Base-by-base conservation (phyloP, 2,329 filamentous ascomycete genomes). In the Xylariaceae sp. region DNA sequence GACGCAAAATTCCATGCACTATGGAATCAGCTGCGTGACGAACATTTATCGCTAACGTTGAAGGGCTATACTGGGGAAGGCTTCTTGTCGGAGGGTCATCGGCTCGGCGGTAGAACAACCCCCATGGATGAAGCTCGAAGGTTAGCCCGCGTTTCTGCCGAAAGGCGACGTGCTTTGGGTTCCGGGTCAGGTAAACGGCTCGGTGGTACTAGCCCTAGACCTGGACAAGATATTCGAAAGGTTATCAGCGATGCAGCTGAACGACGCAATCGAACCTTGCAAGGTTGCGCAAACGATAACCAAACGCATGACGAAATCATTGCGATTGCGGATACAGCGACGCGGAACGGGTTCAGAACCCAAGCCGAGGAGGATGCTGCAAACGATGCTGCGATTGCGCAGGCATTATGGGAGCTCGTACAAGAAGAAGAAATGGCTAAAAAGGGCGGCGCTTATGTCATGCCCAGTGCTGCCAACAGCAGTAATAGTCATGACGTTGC, bases 1-100 rank as follows among this genome's bases (percentile, higher is more conserved):
- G 87, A 97, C 69, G 82, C 80, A 43, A 83, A 89, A 31, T 98
- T 98, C 69, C 87, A 96, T 65, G 87, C 87, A 0, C 78, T 97
- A 4, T 96, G 93, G 91, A 88, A 96, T 66, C 89, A 96, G 70
- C 83, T 97, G 4, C 87, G 94, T 17, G 90, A 94, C 56, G 93
- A 97, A 74, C 88, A 94, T 67, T 85, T 92, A 67, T 85, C 86
- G 2, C 81, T 97, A 6, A 70, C 87, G 9, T 78, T 86, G 56
- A 95, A 94, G 71, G 94, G 94, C 16, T 97, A 94, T 69, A 96
- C 91, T 0, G 94, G 94, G 11, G 92, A 96, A 73, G 90, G 90
- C 0, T 97, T 97, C 75, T 77, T 96, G 26, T 87, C 88, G 0
- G 78, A 88, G 28, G 94, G 93, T 1, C 84, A 86, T 14, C 84